Conservation (phyloP, 768 basidiomycete species). For the Lactarius pseudohatsudake region DNA sequence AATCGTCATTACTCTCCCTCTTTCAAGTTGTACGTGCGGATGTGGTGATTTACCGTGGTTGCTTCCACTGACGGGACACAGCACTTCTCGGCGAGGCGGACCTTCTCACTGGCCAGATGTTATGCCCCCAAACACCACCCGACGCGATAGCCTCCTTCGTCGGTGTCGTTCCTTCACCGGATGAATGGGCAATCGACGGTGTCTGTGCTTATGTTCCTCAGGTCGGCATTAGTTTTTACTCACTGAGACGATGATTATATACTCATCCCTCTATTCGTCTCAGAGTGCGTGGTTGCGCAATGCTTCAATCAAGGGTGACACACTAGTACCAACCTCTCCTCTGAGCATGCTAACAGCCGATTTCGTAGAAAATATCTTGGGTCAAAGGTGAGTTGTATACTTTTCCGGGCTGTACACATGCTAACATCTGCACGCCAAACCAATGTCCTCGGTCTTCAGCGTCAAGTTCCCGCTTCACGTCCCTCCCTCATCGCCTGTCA, state of each 20-base stretch:
- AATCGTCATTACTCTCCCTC: too few relatives aligned
- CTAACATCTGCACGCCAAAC: too few relatives aligned
- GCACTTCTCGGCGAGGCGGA: conserved; percentile 89
- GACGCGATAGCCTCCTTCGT: conserved; percentile 68
- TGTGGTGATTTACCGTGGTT: not conserved
- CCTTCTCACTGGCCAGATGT: conserved; percentile 73
- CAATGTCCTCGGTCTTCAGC: too few relatives aligned
- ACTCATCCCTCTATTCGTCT: conserved; percentile 10
- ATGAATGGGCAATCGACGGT: conserved; percentile 75
- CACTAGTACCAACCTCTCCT: not conserved
- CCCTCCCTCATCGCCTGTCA: too few relatives aligned
- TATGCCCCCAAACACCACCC: conserved; percentile 84
- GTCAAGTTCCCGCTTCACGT: too few relatives aligned
- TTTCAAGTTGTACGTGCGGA: conserved; percentile 42
- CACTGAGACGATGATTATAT: conserved; percentile 30
- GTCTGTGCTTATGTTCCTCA: conserved; percentile 88
- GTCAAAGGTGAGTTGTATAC: too few relatives aligned
- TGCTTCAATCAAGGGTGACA: conserved; percentile 58
- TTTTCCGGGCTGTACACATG: too few relatives aligned
- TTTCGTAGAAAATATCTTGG: conserved; percentile 62
- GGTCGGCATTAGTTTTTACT: conserved; percentile 38
- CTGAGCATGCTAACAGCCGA: conserved; percentile 12
- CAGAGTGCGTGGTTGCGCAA: conserved; percentile 67
- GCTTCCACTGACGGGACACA: conserved; percentile 32
- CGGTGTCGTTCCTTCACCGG: conserved; percentile 41